Base-by-base conservation (phyloP, 495 filamentous ascomycete genomes). In the Lentithecium fluviatile region DNA sequence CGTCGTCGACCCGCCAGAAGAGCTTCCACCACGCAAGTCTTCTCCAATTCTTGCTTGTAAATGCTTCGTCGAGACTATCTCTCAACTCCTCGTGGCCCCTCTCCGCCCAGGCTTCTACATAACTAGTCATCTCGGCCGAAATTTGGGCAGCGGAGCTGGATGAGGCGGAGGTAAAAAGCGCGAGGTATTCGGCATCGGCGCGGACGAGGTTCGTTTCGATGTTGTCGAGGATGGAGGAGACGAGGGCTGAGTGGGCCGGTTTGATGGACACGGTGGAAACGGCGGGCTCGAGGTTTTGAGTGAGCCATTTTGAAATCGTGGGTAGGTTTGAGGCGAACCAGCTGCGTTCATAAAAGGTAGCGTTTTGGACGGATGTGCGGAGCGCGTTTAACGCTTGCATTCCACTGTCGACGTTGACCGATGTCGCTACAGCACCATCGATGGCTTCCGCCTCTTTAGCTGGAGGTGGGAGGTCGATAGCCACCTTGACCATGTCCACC, bases 1-100 rank as follows among this genome's bases (percentile, higher is more conserved):
- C 90, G 65, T 97, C 93, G 71, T 97, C 94, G 45, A 90, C 89
- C 12, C 88, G 85, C 90, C 91, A 97, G 68, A 95, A 86, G 12
- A 98, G 83, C 70, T 95, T 95, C 89, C 89, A 97, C 94, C 93
- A 98, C 10, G 82, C 80, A 1, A 96, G 77, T 17, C 83, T 85
- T 2, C 79, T 78, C 93, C 93, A 97, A 24, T 80, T 73, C 38
- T 75, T 77, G 37, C 83, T 83, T 12, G 80, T 71, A 65, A 96
- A 93, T 4, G 88, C 90, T 32, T 77, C 71, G 55, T 90, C 86
- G 1, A 97, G 84, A 32, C 87, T 81, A 60, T 85, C 78, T 48
- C 88, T 87, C 5, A 97, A 82, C 68, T 98, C 93, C 0, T 83
- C 81, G 69, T 98, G 94, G 1, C 86, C 88, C 20, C 75, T 73